Percentiles rank a stretch among this genome's conserved stretches.
These are phyloP conservation scores for Lactarius pseudohatsudake DNA, from an alignment of 768 basidiomycete species.

Conservation along the genomic window DNA sequence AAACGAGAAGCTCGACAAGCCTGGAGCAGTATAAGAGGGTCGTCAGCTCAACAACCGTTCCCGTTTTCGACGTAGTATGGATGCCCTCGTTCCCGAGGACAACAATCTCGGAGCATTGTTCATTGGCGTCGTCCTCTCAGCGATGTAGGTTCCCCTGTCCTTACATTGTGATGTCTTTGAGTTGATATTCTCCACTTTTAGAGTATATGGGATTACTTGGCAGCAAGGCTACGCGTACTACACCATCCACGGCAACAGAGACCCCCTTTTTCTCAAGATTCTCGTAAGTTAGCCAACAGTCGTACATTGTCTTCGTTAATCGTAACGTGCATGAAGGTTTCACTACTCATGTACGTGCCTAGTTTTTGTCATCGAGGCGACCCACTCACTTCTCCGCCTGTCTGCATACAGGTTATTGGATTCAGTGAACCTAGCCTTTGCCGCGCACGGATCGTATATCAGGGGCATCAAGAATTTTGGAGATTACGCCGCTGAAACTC, in stretches of 20 bases:
- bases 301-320: neutral
- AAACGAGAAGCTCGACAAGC: neutral
- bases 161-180: neutral
- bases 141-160: neutral
- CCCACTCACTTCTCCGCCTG: slow-evolving; percentile 4
- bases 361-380: too few species aligned
- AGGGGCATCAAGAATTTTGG: slow-evolving; percentile 6
- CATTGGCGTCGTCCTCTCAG: neutral
- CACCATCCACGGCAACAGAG: neutral
- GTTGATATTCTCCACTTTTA: neutral
- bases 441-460: neutral
- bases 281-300: neutral
- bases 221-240: neutral
- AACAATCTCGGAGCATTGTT: neutral
- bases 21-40: neutral
- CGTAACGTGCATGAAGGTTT: neutral
- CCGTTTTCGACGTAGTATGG: neutral
- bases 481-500: neutral
- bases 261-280: neutral
- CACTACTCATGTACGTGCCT: slow-evolving; percentile 2
- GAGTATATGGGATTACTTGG: slow-evolving; percentile 8
- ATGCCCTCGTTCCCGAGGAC: neutral
- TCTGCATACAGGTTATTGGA: neutral
- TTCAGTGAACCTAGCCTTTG: slow-evolving; percentile 5
- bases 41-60: neutral